Evolutionary conservation across 148 eudicot genomes (phyloP), one percentile per base, ranked within the genome.

Genomic region (Persicaria maculosa): DNA sequence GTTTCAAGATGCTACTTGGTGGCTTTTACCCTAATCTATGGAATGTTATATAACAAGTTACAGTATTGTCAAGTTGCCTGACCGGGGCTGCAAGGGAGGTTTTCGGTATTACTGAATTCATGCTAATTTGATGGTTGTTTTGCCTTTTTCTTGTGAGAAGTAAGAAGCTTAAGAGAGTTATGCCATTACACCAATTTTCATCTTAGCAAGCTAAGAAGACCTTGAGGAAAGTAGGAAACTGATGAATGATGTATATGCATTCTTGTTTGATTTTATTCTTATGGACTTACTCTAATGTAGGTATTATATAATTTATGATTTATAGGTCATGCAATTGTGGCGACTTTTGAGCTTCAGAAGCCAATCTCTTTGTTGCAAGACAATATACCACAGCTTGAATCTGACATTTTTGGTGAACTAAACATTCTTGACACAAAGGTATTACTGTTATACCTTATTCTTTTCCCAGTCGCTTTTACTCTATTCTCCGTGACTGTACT

Each of bases 261-360:
- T 44, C 40, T 31, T 31, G 40, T 36, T 65, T 43, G 9, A 40
- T 10, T 14, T 65, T 36, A 65, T 0, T 65, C 4, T 40, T 65
- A 65, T 40, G 17, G 70, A 14, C 46, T 16, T 31, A 4, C 17
- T 65, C 70, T 65, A 62, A 62, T 62, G 19, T 40, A 14, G n/a
- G 12, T 40, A 48, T 8, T 44, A 50, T 57, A 25, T 17, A 2
- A 4, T 46, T 55, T 72, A 19, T 55, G 73, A 59, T 72, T 50
- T 77, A 77, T 79, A 95, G 98, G 88, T 77, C 89, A 90, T 79
- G 83, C 82, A 62, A 87, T 95, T 68, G 97, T 95, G 47, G 98
- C 96, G 67, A 81, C 87, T 71, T 95, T 95, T 77, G 80, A 73
- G 88, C 80, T 95, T 79, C 74, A 73, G 53, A 90, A 86, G 83